These are phyloP conservation scores for Microthyrium microscopicum DNA, from an alignment of 2,329 filamentous ascomycete species.

Conservation along the genomic window DNA sequence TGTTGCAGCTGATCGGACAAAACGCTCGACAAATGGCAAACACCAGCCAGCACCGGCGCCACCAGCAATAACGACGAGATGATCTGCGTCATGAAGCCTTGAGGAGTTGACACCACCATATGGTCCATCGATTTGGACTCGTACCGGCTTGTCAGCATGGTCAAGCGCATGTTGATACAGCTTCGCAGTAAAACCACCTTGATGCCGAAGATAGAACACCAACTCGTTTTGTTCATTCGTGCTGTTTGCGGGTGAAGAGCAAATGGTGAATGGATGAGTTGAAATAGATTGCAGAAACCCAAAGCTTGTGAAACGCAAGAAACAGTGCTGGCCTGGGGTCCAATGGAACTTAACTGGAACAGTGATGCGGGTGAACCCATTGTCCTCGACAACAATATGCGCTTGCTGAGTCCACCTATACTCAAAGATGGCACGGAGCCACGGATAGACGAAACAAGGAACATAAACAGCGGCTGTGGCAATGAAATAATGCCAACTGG, in stretches of 20 bases:
- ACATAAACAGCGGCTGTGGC: constrained; percentile 66
- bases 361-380: constrained; percentile 76
- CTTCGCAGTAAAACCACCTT: constrained; percentile 73
- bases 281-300: constrained; percentile 79
- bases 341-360: constrained; percentile 85
- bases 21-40: constrained; percentile 2
- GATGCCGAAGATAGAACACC: constrained; percentile 51
- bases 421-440: constrained; percentile 27
- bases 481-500: constrained; percentile 67
- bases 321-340: constrained; percentile 19
- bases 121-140: constrained; percentile 83
- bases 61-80: constrained; percentile 81
- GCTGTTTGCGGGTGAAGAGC: constrained; percentile 83
- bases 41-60: constrained; percentile 46
- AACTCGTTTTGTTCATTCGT: constrained; percentile 75
- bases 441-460: constrained; percentile 67
- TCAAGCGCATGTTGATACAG: constrained; percentile 56
- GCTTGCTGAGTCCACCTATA: constrained; percentile 18
- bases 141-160: constrained; percentile 40
- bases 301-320: constrained; percentile 35
- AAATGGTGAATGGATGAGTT: constrained; percentile 90
- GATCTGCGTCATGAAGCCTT: constrained; percentile 76
- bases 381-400: constrained; percentile 76
- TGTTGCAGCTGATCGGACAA: background rate
- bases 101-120: constrained; percentile 71